phyloP scores from a whole-genome alignment of 495 filamentous ascomycete genomes.

The Penicillium cataractarum region DNA sequence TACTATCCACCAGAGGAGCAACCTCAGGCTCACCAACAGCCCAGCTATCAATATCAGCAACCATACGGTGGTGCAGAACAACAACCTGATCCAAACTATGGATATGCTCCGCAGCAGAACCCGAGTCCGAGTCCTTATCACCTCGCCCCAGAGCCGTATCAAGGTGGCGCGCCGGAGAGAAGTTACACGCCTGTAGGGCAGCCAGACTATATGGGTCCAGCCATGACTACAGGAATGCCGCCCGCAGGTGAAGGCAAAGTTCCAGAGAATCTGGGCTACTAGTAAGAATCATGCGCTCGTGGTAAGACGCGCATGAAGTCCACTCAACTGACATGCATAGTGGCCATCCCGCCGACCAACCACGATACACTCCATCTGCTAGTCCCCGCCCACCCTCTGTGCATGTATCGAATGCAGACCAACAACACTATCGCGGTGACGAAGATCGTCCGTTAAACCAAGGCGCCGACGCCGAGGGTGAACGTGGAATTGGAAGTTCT shows the following conservation, averaged over 20 bases:
- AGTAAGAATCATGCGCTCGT: slow-evolving; percentile 29
- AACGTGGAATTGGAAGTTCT: slow-evolving; percentile 48
- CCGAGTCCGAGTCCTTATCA: slow-evolving; percentile 28
- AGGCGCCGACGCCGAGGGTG: slow-evolving; percentile 34
- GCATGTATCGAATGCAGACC: slow-evolving; percentile 25
- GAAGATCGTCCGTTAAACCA: slow-evolving; percentile 17
- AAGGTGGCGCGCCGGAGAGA: slow-evolving; percentile 32
- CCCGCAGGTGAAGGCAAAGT: slow-evolving; percentile 41
- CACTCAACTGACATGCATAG: not conserved
- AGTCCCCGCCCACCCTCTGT: slow-evolving; percentile 25
- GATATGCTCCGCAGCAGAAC: slow-evolving; percentile 30
- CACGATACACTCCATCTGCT: slow-evolving; percentile 26
- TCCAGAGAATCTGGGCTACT: slow-evolving; percentile 42
- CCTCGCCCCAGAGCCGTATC: slow-evolving; percentile 35
- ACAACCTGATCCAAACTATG: slow-evolving; percentile 27
- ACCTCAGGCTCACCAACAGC: slow-evolving; percentile 15
- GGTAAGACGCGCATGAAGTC: not conserved
- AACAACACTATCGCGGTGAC: slow-evolving; percentile 10
- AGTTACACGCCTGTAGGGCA: slow-evolving; percentile 43
- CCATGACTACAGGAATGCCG: slow-evolving; percentile 50
- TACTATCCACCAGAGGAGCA: slow-evolving; percentile 35
- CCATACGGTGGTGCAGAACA: slow-evolving; percentile 9
- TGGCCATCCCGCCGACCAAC: slow-evolving; percentile 24
- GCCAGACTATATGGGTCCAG: slow-evolving; percentile 48
- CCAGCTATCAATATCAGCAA: slow-evolving; percentile 9